These are phyloP conservation scores for Sherardia arvensis DNA, from an alignment of 257 asterid genomes.

Conservation along the genomic window DNA sequence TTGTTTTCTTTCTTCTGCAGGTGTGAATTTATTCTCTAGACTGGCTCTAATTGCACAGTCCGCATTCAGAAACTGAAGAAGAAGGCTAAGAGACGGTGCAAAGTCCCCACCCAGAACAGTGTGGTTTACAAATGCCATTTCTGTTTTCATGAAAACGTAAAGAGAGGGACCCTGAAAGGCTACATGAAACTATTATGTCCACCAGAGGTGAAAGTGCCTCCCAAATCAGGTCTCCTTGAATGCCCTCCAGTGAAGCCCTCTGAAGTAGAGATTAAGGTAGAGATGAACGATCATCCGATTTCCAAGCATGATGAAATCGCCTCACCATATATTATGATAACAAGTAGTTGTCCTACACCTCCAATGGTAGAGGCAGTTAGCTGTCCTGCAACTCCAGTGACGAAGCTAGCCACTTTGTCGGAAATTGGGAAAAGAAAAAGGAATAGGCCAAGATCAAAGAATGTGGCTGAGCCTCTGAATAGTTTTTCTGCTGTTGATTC, in stretches of 20 bases:
- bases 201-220: conserved; percentile 26
- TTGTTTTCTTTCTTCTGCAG: conserved; percentile 26
- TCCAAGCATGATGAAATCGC: conserved; percentile 12
- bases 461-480: conserved; percentile 22
- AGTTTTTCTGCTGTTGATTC: conserved; percentile 14
- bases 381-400: conserved; percentile 38
- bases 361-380: conserved; percentile 6
- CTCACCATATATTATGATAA: conserved; percentile 16
- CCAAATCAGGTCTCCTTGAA: conserved; percentile 13
- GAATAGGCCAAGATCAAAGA: conserved; percentile 37
- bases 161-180: conserved; percentile 66
- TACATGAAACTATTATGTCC: conserved; percentile 43
- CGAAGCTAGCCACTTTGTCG: conserved; percentile 27
- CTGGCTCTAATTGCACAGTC: conserved; percentile 52
- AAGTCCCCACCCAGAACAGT: conserved; percentile 28
- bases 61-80: conserved; percentile 47
- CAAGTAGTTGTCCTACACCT: conserved; percentile 15
- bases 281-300: neutral
- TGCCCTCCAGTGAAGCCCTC: conserved; percentile 10
- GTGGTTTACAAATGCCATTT: conserved; percentile 57
- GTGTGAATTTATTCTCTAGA: conserved; percentile 63
- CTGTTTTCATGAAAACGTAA: conserved; percentile 50
- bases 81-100: conserved; percentile 22
- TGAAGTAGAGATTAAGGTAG: no score
- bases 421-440: conserved; percentile 53